These are phyloP conservation scores for Tympanopsis confertula DNA, from an alignment of 2,329 filamentous ascomycete genomes.

Conservation along the genomic window DNA sequence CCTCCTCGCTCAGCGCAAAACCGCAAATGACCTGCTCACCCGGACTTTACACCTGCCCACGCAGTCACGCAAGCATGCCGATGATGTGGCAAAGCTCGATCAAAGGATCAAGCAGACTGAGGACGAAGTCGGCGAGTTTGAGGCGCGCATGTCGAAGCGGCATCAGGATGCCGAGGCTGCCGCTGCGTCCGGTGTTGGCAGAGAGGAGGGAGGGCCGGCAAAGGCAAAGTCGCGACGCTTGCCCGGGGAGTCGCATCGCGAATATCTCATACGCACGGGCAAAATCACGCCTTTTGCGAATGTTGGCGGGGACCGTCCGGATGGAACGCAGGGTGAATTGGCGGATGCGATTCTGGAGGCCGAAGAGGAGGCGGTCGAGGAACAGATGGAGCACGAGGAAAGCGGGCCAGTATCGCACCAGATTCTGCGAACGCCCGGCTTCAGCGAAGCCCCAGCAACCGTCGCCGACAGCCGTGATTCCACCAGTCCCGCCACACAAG, in stretches of 20 bases:
- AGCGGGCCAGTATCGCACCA: conserved; percentile 56
- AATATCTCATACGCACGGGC: conserved; percentile 86
- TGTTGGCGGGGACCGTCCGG: conserved; percentile 51
- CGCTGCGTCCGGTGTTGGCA: no score
- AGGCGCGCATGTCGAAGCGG: conserved; percentile 67
- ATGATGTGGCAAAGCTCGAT: conserved; percentile 56
- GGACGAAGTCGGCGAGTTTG: conserved; percentile 69
- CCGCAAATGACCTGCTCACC: no score
- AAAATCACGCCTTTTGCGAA: conserved; percentile 95
- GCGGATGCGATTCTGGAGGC: conserved; percentile 71
- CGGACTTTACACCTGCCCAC: conserved; percentile 28
- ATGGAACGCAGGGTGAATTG: conserved; percentile 55
- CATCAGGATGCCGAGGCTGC: no score
- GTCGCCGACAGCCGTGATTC: conserved; percentile 12
- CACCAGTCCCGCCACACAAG: conserved; percentile 21
- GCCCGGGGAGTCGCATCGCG: conserved; percentile 71
- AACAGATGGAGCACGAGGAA: conserved; percentile 24
- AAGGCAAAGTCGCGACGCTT: conserved; percentile 44
- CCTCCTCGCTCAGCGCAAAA: conserved; percentile 53
- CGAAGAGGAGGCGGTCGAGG: conserved; percentile 56
- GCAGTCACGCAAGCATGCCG: conserved; percentile 41
- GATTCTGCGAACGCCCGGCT: conserved; percentile 61
- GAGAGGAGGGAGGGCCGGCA: conserved; percentile 27
- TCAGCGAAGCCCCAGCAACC: conserved; percentile 34
- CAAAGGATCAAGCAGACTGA: conserved; percentile 53